Evolutionary conservation across 2,329 filamentous ascomycete species (phyloP).

Genomic region (Talaromyces amestolkiae): DNA sequence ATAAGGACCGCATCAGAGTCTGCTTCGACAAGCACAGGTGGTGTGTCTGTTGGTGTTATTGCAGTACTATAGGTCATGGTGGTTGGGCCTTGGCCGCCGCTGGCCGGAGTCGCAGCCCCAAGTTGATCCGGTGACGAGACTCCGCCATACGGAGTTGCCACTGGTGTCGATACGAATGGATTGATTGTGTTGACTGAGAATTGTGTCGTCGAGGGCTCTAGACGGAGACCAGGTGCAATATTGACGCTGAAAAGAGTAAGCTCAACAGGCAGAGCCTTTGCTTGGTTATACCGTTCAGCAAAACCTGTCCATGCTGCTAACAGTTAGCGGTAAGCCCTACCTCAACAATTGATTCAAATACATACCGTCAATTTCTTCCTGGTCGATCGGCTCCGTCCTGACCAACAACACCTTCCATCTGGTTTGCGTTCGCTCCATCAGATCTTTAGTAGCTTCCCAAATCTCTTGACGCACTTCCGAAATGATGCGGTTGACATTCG

Average conservation of each 20-base stretch:
- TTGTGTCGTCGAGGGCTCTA: conserved; percentile 34
- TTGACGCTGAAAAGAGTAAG: conserved; percentile 37
- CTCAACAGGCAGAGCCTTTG: conserved; percentile 34
- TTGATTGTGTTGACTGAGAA: conserved; percentile 36
- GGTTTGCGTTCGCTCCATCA: conserved; percentile 52
- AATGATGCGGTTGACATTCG: conserved; percentile 36
- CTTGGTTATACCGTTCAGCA: conserved; percentile 40
- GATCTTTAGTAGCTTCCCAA: conserved; percentile 56
- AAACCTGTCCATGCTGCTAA: conserved; percentile 37
- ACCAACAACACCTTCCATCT: conserved; percentile 58
- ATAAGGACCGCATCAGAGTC: conserved; percentile 58
- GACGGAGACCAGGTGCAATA: conserved; percentile 34
- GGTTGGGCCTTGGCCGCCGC: conserved; percentile 33
- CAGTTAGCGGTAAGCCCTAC: background rate
- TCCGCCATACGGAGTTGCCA: conserved; percentile 39
- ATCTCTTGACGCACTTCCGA: conserved; percentile 55
- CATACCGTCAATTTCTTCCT: conserved; percentile 52
- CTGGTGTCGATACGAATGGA: conserved; percentile 36
- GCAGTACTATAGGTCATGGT: conserved; percentile 28
- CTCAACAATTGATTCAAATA: background rate
- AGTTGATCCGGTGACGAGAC: conserved; percentile 44
- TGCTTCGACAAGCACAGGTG: conserved; percentile 34
- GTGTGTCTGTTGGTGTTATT: conserved; percentile 33
- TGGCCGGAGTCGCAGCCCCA: conserved; percentile 40
- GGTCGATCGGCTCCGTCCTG: conserved; percentile 51